Percentiles rank a stretch among this genome's conserved stretches.
Evolutionary conservation across 1,139 yeast genomes (phyloP).

Genomic region (Debaryomyces fabryi): DNA sequence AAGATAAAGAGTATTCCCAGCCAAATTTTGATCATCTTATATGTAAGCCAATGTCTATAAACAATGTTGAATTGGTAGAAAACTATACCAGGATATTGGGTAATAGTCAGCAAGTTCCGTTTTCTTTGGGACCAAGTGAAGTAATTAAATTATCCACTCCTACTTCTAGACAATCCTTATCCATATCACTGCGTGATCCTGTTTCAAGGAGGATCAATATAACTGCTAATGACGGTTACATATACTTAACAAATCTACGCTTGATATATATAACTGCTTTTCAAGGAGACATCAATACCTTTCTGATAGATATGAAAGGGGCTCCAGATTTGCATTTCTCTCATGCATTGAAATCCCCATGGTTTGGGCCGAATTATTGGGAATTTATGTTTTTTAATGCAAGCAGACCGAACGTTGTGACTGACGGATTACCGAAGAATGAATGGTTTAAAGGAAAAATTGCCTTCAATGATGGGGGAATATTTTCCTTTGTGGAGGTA

Average conservation of each 20-base stretch:
- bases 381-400: slow-evolving; percentile 41
- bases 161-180: slow-evolving; percentile 28
- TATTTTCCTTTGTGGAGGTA: slow-evolving; percentile 38
- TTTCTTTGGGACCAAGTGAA: slow-evolving; percentile 15
- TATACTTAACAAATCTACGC: slow-evolving; percentile 41
- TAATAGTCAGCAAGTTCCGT: slow-evolving; percentile 1
- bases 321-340: slow-evolving; percentile 30
- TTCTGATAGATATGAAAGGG: slow-evolving; percentile 32
- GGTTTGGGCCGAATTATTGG: slow-evolving; percentile 60
- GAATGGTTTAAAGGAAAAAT: slow-evolving; percentile 42
- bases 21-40: neutral
- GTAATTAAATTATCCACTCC: slow-evolving; percentile 20
- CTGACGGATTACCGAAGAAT: slow-evolving; percentile 48
- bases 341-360: slow-evolving; percentile 49
- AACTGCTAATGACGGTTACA: slow-evolving; percentile 35
- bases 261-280: slow-evolving; percentile 39
- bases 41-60: slow-evolving; percentile 32
- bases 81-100: slow-evolving; percentile 23
- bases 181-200: slow-evolving; percentile 20
- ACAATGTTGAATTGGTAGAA: slow-evolving; percentile 29
- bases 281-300: slow-evolving; percentile 43
- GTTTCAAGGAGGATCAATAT: slow-evolving; percentile 22
- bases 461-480: slow-evolving; percentile 52
- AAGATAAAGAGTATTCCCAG: neutral
- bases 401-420: slow-evolving; percentile 23